Conservation (phyloP, 2,329 filamentous ascomycete genomes). For the Penicillium frequentans region DNA sequence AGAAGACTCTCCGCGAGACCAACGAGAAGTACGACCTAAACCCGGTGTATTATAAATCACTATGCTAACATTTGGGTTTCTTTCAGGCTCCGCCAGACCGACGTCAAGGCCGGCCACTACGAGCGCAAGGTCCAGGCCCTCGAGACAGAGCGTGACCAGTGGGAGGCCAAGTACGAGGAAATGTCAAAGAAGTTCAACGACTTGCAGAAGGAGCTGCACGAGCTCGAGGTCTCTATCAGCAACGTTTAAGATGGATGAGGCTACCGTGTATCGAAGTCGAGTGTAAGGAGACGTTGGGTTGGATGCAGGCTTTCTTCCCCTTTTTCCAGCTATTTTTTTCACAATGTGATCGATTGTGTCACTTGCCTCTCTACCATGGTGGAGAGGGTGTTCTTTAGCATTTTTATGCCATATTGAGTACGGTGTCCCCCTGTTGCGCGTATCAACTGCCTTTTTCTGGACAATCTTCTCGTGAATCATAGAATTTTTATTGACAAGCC, state of each 20-base stretch:
- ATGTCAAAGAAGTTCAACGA: slow-evolving; percentile 85
- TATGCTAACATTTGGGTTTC: slow-evolving; percentile 15
- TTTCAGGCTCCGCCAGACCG: slow-evolving; percentile 92
- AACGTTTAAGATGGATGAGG: slow-evolving; percentile 68
- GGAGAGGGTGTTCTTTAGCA: slow-evolving; percentile 21
- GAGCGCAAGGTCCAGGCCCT: slow-evolving; percentile 99
- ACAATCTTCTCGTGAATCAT: slow-evolving; percentile 13
- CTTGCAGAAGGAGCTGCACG: slow-evolving; percentile 86
- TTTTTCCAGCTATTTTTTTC: slow-evolving; percentile 26
- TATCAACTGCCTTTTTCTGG: slow-evolving; percentile 16
- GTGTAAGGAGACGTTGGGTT: slow-evolving; percentile 30
- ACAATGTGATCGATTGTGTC: slow-evolving; percentile 28
- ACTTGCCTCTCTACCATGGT: slow-evolving; percentile 16
- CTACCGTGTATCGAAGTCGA: slow-evolving; percentile 30
- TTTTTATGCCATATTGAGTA: slow-evolving; percentile 16
- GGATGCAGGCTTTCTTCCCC: slow-evolving; percentile 25
- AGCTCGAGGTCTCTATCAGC: slow-evolving; percentile 87
- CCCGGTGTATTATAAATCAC: neutral
- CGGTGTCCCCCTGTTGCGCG: slow-evolving; percentile 13
- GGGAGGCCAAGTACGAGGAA: slow-evolving; percentile 98
- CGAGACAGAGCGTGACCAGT: slow-evolving; percentile 86
- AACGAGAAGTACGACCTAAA: slow-evolving; percentile 85
- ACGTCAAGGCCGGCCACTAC: slow-evolving; percentile 98
- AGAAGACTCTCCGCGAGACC: slow-evolving; percentile 93
- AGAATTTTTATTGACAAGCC: slow-evolving; percentile 7